These are phyloP conservation scores for Pisolithus albus DNA, from an alignment of 768 basidiomycete species.

Conservation along the genomic window DNA sequence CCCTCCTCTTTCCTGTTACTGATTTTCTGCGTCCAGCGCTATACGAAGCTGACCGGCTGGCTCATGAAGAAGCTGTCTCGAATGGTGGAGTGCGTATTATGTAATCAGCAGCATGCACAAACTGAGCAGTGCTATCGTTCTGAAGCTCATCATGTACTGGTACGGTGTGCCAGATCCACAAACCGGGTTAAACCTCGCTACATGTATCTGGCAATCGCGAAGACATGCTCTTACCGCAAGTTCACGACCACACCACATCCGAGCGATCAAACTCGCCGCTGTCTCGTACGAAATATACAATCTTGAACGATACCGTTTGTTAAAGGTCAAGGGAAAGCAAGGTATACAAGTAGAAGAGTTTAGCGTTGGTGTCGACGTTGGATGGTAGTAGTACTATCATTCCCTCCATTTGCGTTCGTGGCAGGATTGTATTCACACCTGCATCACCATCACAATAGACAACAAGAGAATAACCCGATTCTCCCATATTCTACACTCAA, in stretches of 20 bases:
- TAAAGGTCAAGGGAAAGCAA: conserved; percentile 56
- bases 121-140: conserved; percentile 5
- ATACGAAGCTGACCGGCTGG: conserved; percentile 79
- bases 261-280: conserved; percentile 76
- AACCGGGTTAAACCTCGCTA: conserved; percentile 85
- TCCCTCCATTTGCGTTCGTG: neutral
- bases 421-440: too few species aligned
- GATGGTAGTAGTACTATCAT: conserved; percentile 43
- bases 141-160: conserved; percentile 85
- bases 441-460: too few species aligned
- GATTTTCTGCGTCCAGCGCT: conserved; percentile 42
- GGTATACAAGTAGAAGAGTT: conserved; percentile 55
- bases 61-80: conserved; percentile 88
- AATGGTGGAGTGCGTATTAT: conserved; percentile 67
- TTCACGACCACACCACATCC: conserved; percentile 70
- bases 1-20: neutral
- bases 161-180: conserved; percentile 74
- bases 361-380: conserved; percentile 55
- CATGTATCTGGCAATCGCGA: conserved; percentile 93
- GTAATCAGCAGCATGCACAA: neutral
- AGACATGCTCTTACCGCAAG: conserved; percentile 78
- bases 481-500: too few species aligned
- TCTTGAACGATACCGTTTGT: conserved; percentile 68
- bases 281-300: conserved; percentile 71
- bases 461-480: too few species aligned